These are phyloP conservation scores for Acanthamoeba castellanii DNA, from an alignment of 208 protist genomes.

Conservation along the genomic window DNA sequence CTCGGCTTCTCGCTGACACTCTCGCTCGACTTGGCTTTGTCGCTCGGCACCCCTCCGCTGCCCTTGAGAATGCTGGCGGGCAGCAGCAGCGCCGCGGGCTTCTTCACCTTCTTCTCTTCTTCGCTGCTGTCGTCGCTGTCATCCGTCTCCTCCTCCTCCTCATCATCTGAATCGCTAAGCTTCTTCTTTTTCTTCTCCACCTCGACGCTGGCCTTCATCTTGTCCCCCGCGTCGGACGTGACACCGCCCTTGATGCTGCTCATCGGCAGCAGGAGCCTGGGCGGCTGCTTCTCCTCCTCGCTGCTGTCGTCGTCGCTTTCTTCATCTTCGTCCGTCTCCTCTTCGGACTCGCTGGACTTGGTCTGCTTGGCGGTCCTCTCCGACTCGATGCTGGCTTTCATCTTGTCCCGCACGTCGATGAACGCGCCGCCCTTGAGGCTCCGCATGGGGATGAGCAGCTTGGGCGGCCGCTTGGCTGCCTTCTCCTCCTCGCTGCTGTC, in stretches of 20 bases:
- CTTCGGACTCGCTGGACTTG: background rate
- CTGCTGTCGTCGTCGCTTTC: background rate
- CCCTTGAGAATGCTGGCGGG: constrained; percentile 8
- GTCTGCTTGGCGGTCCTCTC: background rate
- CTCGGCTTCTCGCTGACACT: background rate
- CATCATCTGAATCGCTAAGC: background rate
- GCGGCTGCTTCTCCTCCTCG: background rate
- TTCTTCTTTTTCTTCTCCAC: background rate
- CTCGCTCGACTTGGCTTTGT: background rate
- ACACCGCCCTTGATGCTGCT: background rate
- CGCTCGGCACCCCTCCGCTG: background rate
- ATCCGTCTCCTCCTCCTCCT: background rate
- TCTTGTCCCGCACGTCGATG: background rate
- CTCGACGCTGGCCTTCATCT: background rate
- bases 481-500: background rate
- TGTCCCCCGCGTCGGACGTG: background rate
- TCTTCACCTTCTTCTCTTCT: background rate
- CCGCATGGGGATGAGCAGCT: background rate
- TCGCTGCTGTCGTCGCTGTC: constrained; percentile 25
- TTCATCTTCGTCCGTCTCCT: background rate
- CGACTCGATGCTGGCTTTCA: background rate
- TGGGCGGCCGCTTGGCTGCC: background rate
- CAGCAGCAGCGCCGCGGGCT: background rate
- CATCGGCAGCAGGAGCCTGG: background rate
- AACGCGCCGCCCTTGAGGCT: background rate